Conservation (phyloP, 1,284 basidiomycete genomes). For the Singerocomus inundabilis region DNA sequence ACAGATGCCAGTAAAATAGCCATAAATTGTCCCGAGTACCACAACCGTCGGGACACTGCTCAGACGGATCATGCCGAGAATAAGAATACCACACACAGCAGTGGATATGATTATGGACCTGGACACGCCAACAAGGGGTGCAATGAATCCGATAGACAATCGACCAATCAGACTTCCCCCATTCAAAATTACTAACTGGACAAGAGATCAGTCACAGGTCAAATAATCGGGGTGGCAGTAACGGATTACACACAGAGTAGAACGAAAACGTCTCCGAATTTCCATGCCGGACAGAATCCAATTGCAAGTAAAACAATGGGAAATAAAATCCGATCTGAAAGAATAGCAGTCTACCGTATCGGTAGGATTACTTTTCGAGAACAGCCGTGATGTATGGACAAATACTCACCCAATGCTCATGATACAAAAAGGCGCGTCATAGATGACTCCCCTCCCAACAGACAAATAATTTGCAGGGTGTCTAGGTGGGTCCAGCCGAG, state of each 20-base stretch:
- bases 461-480: slow-evolving; percentile 18
- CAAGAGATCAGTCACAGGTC: neutral
- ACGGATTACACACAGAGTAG: slow-evolving; percentile 26
- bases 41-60: slow-evolving; percentile 17
- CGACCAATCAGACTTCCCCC: slow-evolving; percentile 25
- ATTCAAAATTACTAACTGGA: slow-evolving; percentile 31
- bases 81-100: slow-evolving; percentile 30
- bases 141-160: slow-evolving; percentile 28
- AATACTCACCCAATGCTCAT: slow-evolving; percentile 22
- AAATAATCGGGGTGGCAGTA: neutral
- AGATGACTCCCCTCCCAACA: slow-evolving; percentile 16
- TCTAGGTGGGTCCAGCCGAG: slow-evolving; percentile 28
- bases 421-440: slow-evolving; percentile 25
- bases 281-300: slow-evolving; percentile 28
- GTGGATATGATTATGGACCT: slow-evolving; percentile 18
- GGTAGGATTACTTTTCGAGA: neutral
- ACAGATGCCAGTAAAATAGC: slow-evolving; percentile 43
- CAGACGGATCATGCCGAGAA: slow-evolving; percentile 30
- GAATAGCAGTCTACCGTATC: slow-evolving; percentile 16
- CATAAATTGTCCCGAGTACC: slow-evolving; percentile 29
- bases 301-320: slow-evolving; percentile 33
- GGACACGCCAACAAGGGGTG: slow-evolving; percentile 19
- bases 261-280: slow-evolving; percentile 31
- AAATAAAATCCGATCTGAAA: slow-evolving; percentile 19
- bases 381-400: neutral